Base-by-base conservation (phyloP, 306 rosid species). In the Dalbergia cochinchinensis region DNA sequence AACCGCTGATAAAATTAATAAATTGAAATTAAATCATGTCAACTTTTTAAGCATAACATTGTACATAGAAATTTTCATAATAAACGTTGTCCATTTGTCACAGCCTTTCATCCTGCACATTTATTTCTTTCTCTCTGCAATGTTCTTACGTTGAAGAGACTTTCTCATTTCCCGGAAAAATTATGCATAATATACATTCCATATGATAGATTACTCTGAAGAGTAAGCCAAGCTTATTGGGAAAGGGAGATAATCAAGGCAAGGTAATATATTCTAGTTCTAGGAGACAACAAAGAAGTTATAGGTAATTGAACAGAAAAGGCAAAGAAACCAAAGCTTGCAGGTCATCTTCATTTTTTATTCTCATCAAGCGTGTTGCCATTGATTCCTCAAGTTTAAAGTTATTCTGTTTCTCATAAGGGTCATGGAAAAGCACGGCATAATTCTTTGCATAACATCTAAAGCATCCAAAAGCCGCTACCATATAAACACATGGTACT, bases 361-460 rank as follows among this genome's bases (percentile, higher is more conserved):
- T 61, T 68, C 67, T 31, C 39, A 48, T 75, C 65, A 60, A 68
- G 31, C 55, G 41, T 60, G 51, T 20, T 68, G 58, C 57, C 57
- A 11, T 53, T 79, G 65, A 44, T 59, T 67, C 76, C 80, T 50
- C 65, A 45, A 45, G 20, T 18, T 44, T 15, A 39, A 84, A 84
- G 85, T 71, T 73, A 80, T 80, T 78, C 82, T 22, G 15, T 55
- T 57, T 69, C 64, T 77, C 33, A 14, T 26, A 6, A 6, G 16
- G 34, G 14, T 47, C 35, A 71, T 31, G 67, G 9, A 26, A 77
- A 81, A 77, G 88, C 73, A 85, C 15, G 74, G 71, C 50, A 82
- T 83, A 61, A 87, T 87, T 80, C 89, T 58, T 84, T 70, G 68
- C 60, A 66, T 14, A 60, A 53, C 9, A 53, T 72, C 34, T 34